phyloP scores from a whole-genome alignment of 1,284 basidiomycete species.

The Trametes sp. region DNA sequence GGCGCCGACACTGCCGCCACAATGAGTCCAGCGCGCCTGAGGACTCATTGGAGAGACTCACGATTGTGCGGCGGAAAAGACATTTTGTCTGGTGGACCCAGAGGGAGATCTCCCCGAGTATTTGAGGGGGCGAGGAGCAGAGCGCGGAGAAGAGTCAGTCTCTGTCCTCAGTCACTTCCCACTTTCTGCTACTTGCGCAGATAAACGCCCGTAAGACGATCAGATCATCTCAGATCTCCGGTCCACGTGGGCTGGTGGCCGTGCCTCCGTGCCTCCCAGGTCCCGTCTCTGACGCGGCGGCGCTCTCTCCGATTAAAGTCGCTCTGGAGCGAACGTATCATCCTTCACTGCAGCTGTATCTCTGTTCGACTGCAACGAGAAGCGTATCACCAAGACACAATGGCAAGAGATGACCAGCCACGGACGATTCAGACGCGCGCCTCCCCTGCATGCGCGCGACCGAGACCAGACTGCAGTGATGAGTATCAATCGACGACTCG shows the following conservation, averaged over 20 bases:
- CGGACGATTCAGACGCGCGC: too few relatives aligned
- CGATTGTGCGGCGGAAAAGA: constrained; percentile 77
- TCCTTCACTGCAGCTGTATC: too few relatives aligned
- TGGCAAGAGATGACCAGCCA: too few relatives aligned
- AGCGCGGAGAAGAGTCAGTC: constrained; percentile 24
- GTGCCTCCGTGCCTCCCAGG: background rate
- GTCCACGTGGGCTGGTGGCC: background rate
- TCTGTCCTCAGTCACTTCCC: constrained; percentile 13
- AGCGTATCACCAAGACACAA: too few relatives aligned
- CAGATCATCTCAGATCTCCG: constrained; percentile 31
- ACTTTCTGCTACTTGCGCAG: constrained; percentile 15
- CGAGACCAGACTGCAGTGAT: too few relatives aligned
- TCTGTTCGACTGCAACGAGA: too few relatives aligned
- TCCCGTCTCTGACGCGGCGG: too few relatives aligned
- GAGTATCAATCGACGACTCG: too few relatives aligned
- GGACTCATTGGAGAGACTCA: constrained; percentile 46
- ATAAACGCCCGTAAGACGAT: constrained; percentile 28
- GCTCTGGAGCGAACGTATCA: too few relatives aligned
- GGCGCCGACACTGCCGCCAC: constrained; percentile 63
- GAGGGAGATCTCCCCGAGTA: constrained; percentile 2
- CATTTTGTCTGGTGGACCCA: constrained; percentile 44
- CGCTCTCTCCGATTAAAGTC: too few relatives aligned
- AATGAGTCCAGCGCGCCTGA: constrained; percentile 5
- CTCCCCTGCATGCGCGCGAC: too few relatives aligned
- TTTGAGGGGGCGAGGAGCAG: background rate